Evolutionary conservation across 1,139 yeast species (phyloP).

Genomic region (Geotrichum candidum): DNA sequence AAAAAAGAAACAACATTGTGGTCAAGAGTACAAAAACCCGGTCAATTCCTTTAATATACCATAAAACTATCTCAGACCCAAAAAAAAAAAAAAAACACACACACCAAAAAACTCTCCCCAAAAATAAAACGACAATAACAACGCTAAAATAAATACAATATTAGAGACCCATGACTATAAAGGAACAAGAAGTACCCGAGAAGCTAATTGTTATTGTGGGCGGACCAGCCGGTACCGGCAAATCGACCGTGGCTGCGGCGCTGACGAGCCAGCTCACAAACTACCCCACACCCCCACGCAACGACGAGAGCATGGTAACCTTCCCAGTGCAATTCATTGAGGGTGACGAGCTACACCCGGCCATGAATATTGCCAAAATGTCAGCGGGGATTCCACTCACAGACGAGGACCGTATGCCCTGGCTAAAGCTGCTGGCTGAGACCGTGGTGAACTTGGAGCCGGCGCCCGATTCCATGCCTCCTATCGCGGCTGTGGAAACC

Average conservation of each 20-base stretch:
- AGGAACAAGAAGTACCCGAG: background rate
- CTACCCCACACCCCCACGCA: background rate
- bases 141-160: background rate
- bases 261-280: slow-evolving; percentile 44
- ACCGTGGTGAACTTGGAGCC: background rate
- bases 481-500: background rate
- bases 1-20: too few relatives aligned
- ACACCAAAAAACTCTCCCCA: too few relatives aligned
- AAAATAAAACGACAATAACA: too few relatives aligned
- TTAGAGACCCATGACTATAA: background rate
- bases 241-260: slow-evolving; percentile 65
- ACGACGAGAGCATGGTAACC: background rate
- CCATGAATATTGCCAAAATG: slow-evolving; percentile 75
- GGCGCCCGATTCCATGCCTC: background rate
- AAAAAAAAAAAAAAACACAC: too few relatives aligned
- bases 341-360: slow-evolving; percentile 79
- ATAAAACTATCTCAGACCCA: too few relatives aligned
- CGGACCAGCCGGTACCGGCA: slow-evolving; percentile 96
- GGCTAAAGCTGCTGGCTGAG: slow-evolving; percentile 56
- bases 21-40: too few relatives aligned
- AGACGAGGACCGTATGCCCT: slow-evolving; percentile 88
- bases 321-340: slow-evolving; percentile 51
- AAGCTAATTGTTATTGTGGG: slow-evolving; percentile 46
- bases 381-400: slow-evolving; percentile 67
- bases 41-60: too few relatives aligned